These are phyloP conservation scores for Leptographium flavum DNA, from an alignment of 2,329 filamentous ascomycete genomes.

Conservation along the genomic window DNA sequence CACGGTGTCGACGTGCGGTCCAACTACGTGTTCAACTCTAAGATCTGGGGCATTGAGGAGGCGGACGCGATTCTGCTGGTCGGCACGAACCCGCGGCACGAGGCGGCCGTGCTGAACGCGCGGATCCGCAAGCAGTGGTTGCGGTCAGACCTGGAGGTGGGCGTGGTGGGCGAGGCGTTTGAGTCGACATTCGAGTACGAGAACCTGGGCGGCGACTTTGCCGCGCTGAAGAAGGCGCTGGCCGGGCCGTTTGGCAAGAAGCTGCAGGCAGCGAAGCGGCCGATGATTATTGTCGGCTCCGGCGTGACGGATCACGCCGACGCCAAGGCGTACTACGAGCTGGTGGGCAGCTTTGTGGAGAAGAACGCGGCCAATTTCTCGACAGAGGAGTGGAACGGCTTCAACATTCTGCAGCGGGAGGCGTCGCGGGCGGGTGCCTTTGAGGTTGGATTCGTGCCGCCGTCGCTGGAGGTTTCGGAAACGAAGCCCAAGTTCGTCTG, in stretches of 20 bases:
- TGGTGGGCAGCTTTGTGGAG: constrained; percentile 77
- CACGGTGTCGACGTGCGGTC: constrained; percentile 89
- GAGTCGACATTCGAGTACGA: constrained; percentile 93
- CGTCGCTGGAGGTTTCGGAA: constrained; percentile 65
- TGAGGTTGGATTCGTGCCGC: constrained; percentile 86
- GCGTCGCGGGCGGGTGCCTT: constrained; percentile 88
- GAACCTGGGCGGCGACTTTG: constrained; percentile 68
- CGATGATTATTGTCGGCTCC: constrained; percentile 94
- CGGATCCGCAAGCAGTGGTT: constrained; percentile 98
- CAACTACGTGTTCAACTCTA: constrained; percentile 95
- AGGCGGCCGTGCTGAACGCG: constrained; percentile 89
- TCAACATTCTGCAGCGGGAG: constrained; percentile 88
- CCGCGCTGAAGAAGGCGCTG: constrained; percentile 72
- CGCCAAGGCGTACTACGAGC: constrained; percentile 86
- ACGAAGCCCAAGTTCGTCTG: constrained; percentile 90
- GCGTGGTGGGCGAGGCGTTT: constrained; percentile 78
- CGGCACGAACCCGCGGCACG: constrained; percentile 88
- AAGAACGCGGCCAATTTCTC: constrained; percentile 83
- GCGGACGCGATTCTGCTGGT: constrained; percentile 85
- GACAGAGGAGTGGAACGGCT: constrained; percentile 89
- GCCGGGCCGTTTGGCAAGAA: constrained; percentile 86
- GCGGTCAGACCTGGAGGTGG: constrained; percentile 85
- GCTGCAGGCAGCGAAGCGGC: constrained; percentile 71
- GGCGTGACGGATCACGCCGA: constrained; percentile 83
- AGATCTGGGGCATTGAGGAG: constrained; percentile 84